These are phyloP conservation scores for Penicillium sp. DNA, from an alignment of 2,329 filamentous ascomycete genomes.

Conservation along the genomic window DNA sequence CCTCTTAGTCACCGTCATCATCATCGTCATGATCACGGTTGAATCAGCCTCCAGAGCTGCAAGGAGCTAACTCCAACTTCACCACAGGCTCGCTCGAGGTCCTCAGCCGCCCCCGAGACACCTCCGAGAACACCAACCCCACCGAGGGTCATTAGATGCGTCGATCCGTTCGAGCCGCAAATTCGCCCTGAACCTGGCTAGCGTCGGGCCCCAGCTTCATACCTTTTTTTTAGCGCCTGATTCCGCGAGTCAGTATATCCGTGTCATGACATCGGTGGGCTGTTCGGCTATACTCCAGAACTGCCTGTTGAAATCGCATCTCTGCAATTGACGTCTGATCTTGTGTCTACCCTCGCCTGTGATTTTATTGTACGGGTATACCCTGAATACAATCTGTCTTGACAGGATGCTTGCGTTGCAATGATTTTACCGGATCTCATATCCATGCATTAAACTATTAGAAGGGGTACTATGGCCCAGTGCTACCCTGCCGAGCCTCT, in stretches of 20 bases:
- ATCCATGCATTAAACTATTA: no score
- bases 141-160: no score
- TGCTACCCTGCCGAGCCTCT: no score
- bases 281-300: neutral
- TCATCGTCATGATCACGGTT: neutral
- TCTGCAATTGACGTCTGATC: neutral
- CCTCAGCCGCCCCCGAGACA: conserved; percentile 25
- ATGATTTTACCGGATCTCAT: no score
- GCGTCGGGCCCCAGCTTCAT: neutral
- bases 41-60: neutral
- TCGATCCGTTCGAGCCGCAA: no score
- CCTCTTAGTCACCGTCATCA: neutral
- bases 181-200: no score
- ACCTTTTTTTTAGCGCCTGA: conserved; percentile 2
- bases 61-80: neutral
- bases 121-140: neutral
- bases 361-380: conserved; percentile 26
- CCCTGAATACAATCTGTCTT: conserved; percentile 22
- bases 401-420: neutral
- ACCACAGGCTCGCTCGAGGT: conserved; percentile 29
- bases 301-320: neutral
- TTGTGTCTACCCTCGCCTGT: conserved; percentile 11
- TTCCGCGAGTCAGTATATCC: conserved; percentile 1
- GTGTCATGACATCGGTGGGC: neutral
- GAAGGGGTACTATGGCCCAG: no score